A percentile compares a stretch with the other conserved stretches of the same genome.
These are phyloP conservation scores for Boletus vinaceobasis DNA, from an alignment of 768 basidiomycete genomes.

Conservation along the genomic window DNA sequence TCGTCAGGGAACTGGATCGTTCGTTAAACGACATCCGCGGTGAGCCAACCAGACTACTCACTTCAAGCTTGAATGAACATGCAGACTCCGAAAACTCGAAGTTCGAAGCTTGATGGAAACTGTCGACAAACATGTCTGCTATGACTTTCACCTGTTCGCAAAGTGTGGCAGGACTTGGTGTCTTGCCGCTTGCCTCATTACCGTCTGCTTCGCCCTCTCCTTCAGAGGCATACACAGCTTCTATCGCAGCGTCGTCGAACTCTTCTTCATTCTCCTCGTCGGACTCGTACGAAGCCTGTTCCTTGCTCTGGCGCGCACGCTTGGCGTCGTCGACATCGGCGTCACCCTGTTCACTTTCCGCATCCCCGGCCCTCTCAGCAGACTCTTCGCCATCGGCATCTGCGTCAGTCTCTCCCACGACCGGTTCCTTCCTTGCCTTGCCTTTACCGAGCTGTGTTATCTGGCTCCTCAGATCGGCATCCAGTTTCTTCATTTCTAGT, in stretches of 20 bases:
- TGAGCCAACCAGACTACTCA: slow-evolving; percentile 36
- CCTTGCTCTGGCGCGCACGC: slow-evolving; percentile 63
- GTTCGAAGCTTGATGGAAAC: slow-evolving; percentile 62
- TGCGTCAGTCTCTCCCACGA: slow-evolving; percentile 43
- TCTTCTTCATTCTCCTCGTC: slow-evolving; percentile 47
- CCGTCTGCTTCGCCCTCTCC: slow-evolving; percentile 37
- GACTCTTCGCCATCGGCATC: slow-evolving; percentile 50
- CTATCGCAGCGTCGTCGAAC: slow-evolving; percentile 53
- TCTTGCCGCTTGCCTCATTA: slow-evolving; percentile 21
- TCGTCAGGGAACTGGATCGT: slow-evolving; percentile 72
- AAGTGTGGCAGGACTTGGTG: slow-evolving; percentile 29
- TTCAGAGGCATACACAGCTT: slow-evolving; percentile 58
- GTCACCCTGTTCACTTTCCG: slow-evolving; percentile 74
- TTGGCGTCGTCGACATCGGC: slow-evolving; percentile 82
- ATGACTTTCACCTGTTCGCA: slow-evolving; percentile 42
- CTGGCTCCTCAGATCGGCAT: slow-evolving; percentile 73
- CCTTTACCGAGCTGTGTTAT: slow-evolving; percentile 84
- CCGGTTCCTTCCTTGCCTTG: slow-evolving; percentile 44
- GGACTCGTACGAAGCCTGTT: slow-evolving; percentile 71
- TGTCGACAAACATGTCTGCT: slow-evolving; percentile 50
- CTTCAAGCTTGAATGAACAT: slow-evolving; percentile 83
- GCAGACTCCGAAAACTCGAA: slow-evolving; percentile 65
- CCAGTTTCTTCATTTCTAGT: slow-evolving; percentile 80
- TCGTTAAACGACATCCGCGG: not conserved
- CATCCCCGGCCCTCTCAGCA: slow-evolving; percentile 50